A percentile compares a stretch with the other conserved stretches of the same genome.
Evolutionary conservation across 2,329 filamentous ascomycete species (phyloP).

Genomic region (Diaporthe capsici): DNA sequence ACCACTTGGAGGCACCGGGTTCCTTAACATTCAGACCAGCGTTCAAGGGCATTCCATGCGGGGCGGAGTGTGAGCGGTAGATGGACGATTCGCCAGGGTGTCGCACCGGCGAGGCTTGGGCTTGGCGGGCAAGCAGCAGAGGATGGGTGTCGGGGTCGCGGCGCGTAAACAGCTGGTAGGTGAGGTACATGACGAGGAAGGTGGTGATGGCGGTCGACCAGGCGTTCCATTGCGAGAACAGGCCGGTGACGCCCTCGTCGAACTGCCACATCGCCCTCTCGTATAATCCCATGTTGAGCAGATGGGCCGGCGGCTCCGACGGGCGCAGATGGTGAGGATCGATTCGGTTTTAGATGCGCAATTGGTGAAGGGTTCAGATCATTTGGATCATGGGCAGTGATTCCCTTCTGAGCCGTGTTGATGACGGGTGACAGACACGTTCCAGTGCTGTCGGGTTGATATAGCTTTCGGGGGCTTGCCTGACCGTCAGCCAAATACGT

Average conservation of each 20-base stretch:
- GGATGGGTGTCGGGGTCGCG: constrained; percentile 93
- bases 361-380: background rate
- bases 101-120: constrained; percentile 82
- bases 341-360: background rate
- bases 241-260: constrained; percentile 77
- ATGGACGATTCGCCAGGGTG: constrained; percentile 87
- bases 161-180: constrained; percentile 78
- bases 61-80: constrained; percentile 86
- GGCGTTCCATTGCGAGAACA: constrained; percentile 85
- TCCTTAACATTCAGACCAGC: constrained; percentile 87
- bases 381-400: constrained; percentile 2
- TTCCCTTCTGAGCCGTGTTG: background rate
- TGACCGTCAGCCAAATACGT: constrained; percentile 28
- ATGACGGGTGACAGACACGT: constrained; percentile 7
- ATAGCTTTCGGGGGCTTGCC: constrained; percentile 1
- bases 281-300: constrained; percentile 50
- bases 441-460: constrained; percentile 12
- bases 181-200: constrained; percentile 75
- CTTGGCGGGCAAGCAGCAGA: constrained; percentile 88
- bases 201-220: constrained; percentile 82
- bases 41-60: constrained; percentile 86
- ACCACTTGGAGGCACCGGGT: constrained; percentile 84
- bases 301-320: constrained; percentile 29
- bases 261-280: constrained; percentile 74
- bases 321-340: constrained; percentile 8